These are phyloP conservation scores for Postia placenta DNA, from an alignment of 768 basidiomycete genomes.

Conservation along the genomic window DNA sequence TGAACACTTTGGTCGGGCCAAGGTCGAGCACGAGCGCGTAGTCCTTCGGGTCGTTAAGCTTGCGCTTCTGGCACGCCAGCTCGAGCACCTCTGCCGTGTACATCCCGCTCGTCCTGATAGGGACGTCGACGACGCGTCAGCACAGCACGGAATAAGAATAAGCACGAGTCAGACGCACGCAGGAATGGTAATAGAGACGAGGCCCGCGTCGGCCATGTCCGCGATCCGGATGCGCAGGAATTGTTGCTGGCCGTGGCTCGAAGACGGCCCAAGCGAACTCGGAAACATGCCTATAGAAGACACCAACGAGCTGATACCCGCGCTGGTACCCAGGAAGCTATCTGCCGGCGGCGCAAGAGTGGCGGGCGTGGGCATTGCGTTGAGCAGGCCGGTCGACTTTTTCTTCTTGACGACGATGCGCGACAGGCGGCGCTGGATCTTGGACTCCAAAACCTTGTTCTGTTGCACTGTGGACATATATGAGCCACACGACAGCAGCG, in stretches of 20 bases:
- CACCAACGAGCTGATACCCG: constrained; percentile 24
- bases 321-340: constrained; percentile 37
- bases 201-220: constrained; percentile 75
- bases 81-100: constrained; percentile 97
- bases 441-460: constrained; percentile 71
- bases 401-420: constrained; percentile 57
- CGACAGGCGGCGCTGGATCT: constrained; percentile 80
- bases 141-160: no score
- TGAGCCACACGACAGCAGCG: no score
- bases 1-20: constrained; percentile 62
- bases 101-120: constrained; percentile 74
- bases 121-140: no score
- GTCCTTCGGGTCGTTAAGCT: constrained; percentile 62
- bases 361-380: constrained; percentile 18
- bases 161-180: constrained; percentile 55
- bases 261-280: constrained; percentile 63
- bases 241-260: constrained; percentile 72
- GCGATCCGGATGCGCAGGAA: constrained; percentile 80
- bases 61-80: constrained; percentile 66
- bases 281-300: constrained; percentile 39
- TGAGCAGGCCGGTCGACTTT: constrained; percentile 45
- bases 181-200: constrained; percentile 84
- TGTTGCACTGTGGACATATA: constrained; percentile 61
- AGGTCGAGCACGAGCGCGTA: constrained; percentile 70
- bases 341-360: constrained; percentile 35